Conservation (phyloP, 2,329 filamentous ascomycete species). For the Teratosphaeria zuluensis region DNA sequence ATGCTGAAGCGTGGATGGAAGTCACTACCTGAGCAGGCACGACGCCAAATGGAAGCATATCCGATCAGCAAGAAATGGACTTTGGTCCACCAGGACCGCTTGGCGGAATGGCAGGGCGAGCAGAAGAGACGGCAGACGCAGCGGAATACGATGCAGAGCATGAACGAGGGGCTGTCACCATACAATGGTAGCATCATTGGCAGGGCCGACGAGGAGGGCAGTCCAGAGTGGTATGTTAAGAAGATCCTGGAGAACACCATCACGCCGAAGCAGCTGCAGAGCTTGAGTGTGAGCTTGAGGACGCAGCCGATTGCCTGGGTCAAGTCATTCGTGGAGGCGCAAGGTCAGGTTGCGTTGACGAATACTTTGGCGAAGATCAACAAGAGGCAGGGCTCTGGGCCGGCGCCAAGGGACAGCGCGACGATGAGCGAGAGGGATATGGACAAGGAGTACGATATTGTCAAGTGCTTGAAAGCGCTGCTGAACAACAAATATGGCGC, state of each 20-base stretch:
- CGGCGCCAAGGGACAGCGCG: conserved; percentile 48
- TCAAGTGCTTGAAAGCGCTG: conserved; percentile 92
- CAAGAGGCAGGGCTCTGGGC: conserved; percentile 67
- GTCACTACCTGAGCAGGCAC: conserved; percentile 87
- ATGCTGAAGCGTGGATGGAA: conserved; percentile 99
- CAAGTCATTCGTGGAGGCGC: conserved; percentile 89
- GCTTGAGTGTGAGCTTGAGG: conserved; percentile 84
- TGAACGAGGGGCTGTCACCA: conserved; percentile 49
- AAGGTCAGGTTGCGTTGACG: conserved; percentile 91
- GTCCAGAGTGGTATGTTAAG: conserved; percentile 95
- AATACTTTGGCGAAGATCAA: conserved; percentile 92
- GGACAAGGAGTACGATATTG: conserved; percentile 90
- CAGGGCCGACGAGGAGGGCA: conserved; percentile 86
- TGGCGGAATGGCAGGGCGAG: conserved; percentile 89
- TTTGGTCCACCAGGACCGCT: conserved; percentile 83
- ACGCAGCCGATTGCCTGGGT: conserved; percentile 98
- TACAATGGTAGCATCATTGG: conserved; percentile 53
- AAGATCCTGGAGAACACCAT: conserved; percentile 95
- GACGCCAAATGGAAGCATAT: conserved; percentile 92
- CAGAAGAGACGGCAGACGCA: conserved; percentile 75
- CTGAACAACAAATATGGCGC: conserved; percentile 99
- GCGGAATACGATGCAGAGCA: conserved; percentile 51
- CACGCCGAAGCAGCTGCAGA: conserved; percentile 81
- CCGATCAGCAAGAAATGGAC: conserved; percentile 96
- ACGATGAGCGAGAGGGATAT: conserved; percentile 65